Percentiles rank a stretch among this genome's conserved stretches.
These are phyloP conservation scores for Vaccinium macrocarpon DNA, from an alignment of 148 eudicot species.

Conservation along the genomic window DNA sequence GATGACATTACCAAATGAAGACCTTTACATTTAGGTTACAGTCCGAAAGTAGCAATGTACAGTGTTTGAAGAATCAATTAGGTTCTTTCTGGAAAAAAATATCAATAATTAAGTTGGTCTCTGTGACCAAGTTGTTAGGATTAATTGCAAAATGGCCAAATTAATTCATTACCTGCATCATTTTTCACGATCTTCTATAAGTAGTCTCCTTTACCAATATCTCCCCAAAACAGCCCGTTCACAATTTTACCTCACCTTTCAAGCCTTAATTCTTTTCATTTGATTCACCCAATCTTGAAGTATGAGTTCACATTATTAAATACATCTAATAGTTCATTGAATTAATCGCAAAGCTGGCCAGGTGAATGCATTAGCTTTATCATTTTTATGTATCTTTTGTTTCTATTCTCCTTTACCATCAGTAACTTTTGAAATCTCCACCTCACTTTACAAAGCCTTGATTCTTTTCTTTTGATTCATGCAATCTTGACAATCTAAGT, in stretches of 20 bases:
- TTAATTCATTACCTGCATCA: neutral
- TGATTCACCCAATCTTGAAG: neutral
- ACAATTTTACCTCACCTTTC: neutral
- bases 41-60: neutral
- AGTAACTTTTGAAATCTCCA: neutral
- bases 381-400: neutral
- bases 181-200: neutral
- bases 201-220: neutral
- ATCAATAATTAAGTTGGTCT: neutral
- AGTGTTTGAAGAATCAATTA: neutral
- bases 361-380: neutral
- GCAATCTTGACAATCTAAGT: neutral
- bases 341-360: neutral
- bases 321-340: neutral
- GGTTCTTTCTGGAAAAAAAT: neutral
- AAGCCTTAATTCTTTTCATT: neutral
- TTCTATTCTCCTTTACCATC: neutral
- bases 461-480: neutral
- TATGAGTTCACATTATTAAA: neutral
- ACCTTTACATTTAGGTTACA: neutral
- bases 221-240: neutral
- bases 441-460: conserved; percentile 1
- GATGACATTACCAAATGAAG: neutral
- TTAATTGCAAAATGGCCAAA: neutral
- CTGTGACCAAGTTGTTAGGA: neutral